phyloP scores from a whole-genome alignment of 2,329 filamentous ascomycete species.

The Leptographium lundbergii region DNA sequence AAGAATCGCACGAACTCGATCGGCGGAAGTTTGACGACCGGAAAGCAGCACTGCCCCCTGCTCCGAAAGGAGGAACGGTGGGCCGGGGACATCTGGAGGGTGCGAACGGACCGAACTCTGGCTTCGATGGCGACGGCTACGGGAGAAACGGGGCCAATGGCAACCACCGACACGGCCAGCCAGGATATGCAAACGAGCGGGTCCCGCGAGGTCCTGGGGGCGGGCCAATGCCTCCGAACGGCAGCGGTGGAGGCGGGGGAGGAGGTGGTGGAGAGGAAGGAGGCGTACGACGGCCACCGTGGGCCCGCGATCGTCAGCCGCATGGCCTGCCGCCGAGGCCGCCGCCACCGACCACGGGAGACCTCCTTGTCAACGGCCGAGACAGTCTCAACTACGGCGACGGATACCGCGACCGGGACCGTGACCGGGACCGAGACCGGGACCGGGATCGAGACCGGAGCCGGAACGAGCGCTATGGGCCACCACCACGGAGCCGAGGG shows the following conservation, averaged over 20 bases:
- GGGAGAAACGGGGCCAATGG: slow-evolving; percentile 4
- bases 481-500: slow-evolving; percentile 13
- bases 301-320: slow-evolving; percentile 36
- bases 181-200: slow-evolving; percentile 19
- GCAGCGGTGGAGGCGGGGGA: not conserved
- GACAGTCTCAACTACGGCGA: slow-evolving; percentile 27
- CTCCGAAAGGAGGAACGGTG: slow-evolving; percentile 81
- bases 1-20: slow-evolving; percentile 95
- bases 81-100: slow-evolving; percentile 52
- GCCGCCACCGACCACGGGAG: slow-evolving; percentile 32
- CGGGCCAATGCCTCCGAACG: not conserved
- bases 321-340: slow-evolving; percentile 35
- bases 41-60: slow-evolving; percentile 72
- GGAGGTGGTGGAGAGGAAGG: slow-evolving; percentile 10
- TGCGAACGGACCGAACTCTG: slow-evolving; percentile 30
- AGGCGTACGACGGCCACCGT: slow-evolving; percentile 34
- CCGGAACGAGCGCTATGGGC: slow-evolving; percentile 2
- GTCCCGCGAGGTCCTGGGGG: slow-evolving; percentile 22
- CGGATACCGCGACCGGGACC: slow-evolving; percentile 24
- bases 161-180: slow-evolving; percentile 8
- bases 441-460: slow-evolving; percentile 11
- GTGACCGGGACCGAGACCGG: slow-evolving; percentile 19
- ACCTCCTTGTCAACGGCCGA: slow-evolving; percentile 23
- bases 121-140: slow-evolving; percentile 39
- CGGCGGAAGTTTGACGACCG: slow-evolving; percentile 80